phyloP scores from a whole-genome alignment of 805 yeast genomes.

The Candida alai region DNA sequence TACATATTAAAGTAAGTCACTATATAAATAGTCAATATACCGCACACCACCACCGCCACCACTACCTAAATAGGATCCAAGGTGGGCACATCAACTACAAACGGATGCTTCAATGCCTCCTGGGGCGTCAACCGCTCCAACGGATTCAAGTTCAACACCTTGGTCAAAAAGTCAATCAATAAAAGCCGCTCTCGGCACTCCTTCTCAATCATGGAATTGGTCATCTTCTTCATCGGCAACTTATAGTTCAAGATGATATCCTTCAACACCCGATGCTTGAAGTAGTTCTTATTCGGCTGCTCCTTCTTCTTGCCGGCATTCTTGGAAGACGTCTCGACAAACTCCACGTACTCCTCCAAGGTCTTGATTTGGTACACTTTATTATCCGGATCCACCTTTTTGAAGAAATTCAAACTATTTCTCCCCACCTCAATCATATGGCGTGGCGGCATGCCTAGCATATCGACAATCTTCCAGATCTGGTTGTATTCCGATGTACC shows the following conservation, averaged over 20 bases:
- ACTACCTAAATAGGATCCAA: constrained; percentile 1
- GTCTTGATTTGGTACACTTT: constrained; percentile 30
- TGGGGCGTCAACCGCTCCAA: constrained; percentile 96
- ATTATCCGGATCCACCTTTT: constrained; percentile 32
- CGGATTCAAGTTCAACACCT: constrained; percentile 81
- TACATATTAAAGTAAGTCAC: no score
- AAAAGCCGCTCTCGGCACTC: constrained; percentile 72
- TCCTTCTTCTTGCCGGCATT: constrained; percentile 42
- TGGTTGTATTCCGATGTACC: constrained; percentile 94
- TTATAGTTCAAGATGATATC: constrained; percentile 79
- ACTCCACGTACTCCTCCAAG: constrained; percentile 34
- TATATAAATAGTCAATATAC: no score
- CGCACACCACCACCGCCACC: no score
- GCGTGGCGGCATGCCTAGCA: constrained; percentile 82
- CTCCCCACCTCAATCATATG: constrained; percentile 98
- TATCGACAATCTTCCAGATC: constrained; percentile 72
- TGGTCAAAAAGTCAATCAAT: constrained; percentile 72
- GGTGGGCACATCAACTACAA: constrained; percentile 45
- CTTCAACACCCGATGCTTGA: constrained; percentile 56
- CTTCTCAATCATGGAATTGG: constrained; percentile 51
- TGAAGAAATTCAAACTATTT: constrained; percentile 67
- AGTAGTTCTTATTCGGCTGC: constrained; percentile 81
- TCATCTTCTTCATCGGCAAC: constrained; percentile 56
- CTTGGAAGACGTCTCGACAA: constrained; percentile 22
- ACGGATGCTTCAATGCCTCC: constrained; percentile 90